Conservation (phyloP, 306 rosid species). For the Corylus avellana region DNA sequence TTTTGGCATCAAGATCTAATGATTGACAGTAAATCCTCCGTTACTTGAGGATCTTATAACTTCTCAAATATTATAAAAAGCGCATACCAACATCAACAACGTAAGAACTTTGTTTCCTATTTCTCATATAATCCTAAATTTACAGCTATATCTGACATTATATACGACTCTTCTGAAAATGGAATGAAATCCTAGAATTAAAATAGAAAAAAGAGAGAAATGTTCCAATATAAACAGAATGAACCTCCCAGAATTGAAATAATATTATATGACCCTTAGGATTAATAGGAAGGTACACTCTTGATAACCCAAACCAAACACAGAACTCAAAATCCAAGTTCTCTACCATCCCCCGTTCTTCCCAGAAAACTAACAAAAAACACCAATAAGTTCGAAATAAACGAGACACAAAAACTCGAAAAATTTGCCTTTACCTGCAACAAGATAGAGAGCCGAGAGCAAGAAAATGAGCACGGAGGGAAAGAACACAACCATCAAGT, state of each 20-base stretch:
- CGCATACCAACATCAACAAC: neutral
- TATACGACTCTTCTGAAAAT: slow-evolving; percentile 1
- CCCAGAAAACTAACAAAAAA: neutral
- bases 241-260: neutral
- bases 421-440: slow-evolving; percentile 59
- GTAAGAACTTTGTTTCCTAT: neutral
- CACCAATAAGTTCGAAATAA: neutral
- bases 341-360: neutral
- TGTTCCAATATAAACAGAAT: neutral
- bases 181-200: neutral
- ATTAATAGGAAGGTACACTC: neutral
- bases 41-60: neutral
- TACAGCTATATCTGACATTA: neutral
- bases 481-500: slow-evolving; percentile 86
- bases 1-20: neutral
- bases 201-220: neutral
- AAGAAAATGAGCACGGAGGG: slow-evolving; percentile 66
- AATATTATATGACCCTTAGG: neutral
- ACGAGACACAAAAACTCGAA: neutral
- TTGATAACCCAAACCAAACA: neutral
- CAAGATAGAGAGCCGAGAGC: slow-evolving; percentile 60
- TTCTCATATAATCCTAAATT: slow-evolving; percentile 3
- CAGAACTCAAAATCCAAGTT: neutral
- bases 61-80: neutral
- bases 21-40: neutral